phyloP scores from a whole-genome alignment of 2,329 filamentous ascomycete genomes.

The Chaetomiaceae sp. region DNA sequence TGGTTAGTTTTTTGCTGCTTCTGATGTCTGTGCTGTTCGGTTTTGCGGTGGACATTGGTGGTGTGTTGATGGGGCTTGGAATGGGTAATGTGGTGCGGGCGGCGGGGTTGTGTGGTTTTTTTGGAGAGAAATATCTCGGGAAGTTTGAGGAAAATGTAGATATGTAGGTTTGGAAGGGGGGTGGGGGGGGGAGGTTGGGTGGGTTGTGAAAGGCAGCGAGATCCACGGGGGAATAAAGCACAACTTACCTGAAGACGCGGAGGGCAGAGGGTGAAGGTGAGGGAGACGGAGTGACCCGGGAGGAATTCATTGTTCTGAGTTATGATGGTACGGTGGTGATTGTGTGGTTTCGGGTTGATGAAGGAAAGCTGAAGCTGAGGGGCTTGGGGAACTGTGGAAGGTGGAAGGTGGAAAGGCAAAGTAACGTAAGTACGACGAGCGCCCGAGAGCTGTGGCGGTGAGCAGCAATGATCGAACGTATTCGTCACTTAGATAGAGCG shows the following conservation, averaged over 20 bases:
- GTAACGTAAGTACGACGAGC: no score
- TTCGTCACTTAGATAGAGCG: no score
- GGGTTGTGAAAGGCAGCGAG: not conserved
- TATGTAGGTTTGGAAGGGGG: not conserved
- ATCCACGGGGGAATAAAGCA: not conserved
- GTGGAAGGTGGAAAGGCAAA: not conserved
- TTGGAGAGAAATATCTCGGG: no score
- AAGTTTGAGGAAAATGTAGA: not conserved
- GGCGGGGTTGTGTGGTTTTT: not conserved
- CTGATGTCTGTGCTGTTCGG: no score
- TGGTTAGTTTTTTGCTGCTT: not conserved
- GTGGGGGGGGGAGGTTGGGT: not conserved
- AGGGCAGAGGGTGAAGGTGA: conserved; percentile 3
- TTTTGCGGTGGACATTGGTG: no score
- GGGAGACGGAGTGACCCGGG: not conserved
- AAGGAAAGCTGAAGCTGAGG: not conserved
- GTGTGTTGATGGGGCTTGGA: not conserved
- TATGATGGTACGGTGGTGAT: not conserved
- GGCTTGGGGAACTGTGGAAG: no score
- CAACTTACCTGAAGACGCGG: conserved; percentile 11
- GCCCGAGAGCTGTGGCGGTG: not conserved
- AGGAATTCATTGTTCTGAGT: not conserved
- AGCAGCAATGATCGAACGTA: not conserved
- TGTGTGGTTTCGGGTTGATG: not conserved
- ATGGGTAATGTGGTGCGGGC: not conserved